Evolutionary conservation across 2,329 filamentous ascomycete genomes (phyloP), one percentile per base, ranked within the genome.

Genomic region (Trichoderma lentiforme): DNA sequence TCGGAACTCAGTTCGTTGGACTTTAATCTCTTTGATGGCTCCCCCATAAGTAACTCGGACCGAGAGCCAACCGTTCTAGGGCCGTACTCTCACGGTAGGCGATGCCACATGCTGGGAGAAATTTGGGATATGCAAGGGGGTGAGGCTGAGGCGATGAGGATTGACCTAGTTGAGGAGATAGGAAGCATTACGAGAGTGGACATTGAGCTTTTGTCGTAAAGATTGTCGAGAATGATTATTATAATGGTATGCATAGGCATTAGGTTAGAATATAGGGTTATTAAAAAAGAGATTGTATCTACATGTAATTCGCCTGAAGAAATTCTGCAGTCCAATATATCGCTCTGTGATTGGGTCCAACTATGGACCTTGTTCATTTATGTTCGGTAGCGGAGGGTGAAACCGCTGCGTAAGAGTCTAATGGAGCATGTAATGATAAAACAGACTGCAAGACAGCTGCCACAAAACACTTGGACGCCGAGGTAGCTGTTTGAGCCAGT

Each of bases 161-260:
- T 78, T 66, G 79, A 80, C 72, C 71, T 82, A 53, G 78, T 82
- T 15, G 81, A 81, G 72, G 79, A 82, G 65, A 67, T 80, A 26
- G 78, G 75, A n/a, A 80, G 80, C 12, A 78, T 83, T 70, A 77
- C 79, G 34, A 79, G 81, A 73, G 77, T 84, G 62, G 80, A 83
- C 71, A 75, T 83, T 74, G 81, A 83, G 74, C 78, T 83, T 15
- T 61, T 64, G 18, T 70, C 67, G 21, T 70, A 70, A 12, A 12
- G 26, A 6, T 15, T 56, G 7, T 26, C 1, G 6, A 21, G 24
- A 18, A n/a, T 51, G 3, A 21, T 51, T 1, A 32, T 61, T 39
- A 7, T 28, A 21, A 3, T n/a, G 4, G 30, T 30, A 70, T 70
- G 21, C 7, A 18, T 62, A 63, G n/a, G 47, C 21, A 24, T 24